Evolutionary conservation across 116 monocot species (phyloP).

Genomic region (Trichopus zeylanicus): DNA sequence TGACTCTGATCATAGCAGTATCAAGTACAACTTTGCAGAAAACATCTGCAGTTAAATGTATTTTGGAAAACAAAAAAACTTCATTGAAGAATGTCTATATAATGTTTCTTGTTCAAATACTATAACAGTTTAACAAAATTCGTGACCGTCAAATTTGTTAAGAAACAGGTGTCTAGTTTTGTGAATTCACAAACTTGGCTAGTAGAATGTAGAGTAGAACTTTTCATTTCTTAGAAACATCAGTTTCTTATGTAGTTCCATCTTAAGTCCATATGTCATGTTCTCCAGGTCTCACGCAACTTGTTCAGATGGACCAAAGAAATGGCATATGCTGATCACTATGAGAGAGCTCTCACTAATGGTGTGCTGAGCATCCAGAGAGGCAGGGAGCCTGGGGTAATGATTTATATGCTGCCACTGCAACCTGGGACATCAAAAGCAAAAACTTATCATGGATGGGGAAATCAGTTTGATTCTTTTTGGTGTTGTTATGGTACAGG

Average conservation of each 20-base stretch:
- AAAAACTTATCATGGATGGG: constrained; percentile 76
- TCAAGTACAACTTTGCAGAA: not conserved
- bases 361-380: constrained; percentile 90
- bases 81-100: too few species aligned
- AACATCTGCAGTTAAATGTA: too few species aligned
- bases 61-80: too few species aligned
- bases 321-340: constrained; percentile 86
- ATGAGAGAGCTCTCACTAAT: constrained; percentile 91
- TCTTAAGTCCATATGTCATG: too few species aligned
- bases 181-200: too few species aligned
- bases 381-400: constrained; percentile 72
- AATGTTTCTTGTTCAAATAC: too few species aligned
- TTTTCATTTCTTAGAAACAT: too few species aligned
- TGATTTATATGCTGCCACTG: constrained; percentile 98
- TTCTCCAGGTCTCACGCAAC: constrained; percentile 70
- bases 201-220: too few species aligned
- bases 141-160: too few species aligned
- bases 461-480: constrained; percentile 70
- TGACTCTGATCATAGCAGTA: not conserved
- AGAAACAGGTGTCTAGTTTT: too few species aligned
- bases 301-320: constrained; percentile 95
- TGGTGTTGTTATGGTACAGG: constrained; percentile 99
- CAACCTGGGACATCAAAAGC: constrained; percentile 79
- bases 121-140: too few species aligned
- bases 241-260: too few species aligned